A percentile compares a stretch with the other conserved stretches of the same genome.
These are phyloP conservation scores for Herpotrichia juniperi DNA, from an alignment of 2,329 filamentous ascomycete species.

Conservation along the genomic window DNA sequence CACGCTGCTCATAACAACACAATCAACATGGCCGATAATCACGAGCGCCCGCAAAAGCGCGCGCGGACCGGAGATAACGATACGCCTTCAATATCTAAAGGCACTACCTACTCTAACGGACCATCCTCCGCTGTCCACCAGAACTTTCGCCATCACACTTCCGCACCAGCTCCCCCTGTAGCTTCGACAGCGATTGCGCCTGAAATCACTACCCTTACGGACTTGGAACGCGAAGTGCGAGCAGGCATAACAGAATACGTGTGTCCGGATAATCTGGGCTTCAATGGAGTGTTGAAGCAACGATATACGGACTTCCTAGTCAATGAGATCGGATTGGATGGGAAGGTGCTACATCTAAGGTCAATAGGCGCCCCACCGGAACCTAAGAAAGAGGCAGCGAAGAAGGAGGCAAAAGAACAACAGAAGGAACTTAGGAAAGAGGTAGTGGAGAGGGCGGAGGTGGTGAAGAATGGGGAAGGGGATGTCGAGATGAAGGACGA, in stretches of 20 bases:
- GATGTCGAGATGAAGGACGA: conserved; percentile 30
- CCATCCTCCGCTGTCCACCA: conserved; percentile 5
- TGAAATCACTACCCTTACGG: conserved; percentile 24
- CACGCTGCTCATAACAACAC: too few relatives aligned
- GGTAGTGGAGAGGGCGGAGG: background rate
- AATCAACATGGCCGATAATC: background rate
- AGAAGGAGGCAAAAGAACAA: conserved; percentile 20
- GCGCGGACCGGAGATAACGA: too few relatives aligned
- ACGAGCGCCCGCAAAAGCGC: conserved; percentile 37
- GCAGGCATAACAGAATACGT: conserved; percentile 70
- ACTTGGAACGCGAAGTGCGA: conserved; percentile 49
- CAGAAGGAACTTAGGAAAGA: too few relatives aligned
- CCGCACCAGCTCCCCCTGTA: conserved; percentile 8
- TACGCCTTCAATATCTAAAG: too few relatives aligned
- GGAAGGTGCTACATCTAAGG: conserved; percentile 74
- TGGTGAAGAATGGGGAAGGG: conserved; percentile 15
- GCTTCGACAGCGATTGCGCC: conserved; percentile 15
- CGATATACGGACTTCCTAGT: conserved; percentile 91
- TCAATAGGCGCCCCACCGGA: conserved; percentile 41
- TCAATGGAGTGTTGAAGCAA: conserved; percentile 71
- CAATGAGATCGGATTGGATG: conserved; percentile 81
- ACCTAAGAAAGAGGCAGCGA: conserved; percentile 15
- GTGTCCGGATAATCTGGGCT: conserved; percentile 62
- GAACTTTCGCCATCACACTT: conserved; percentile 11
- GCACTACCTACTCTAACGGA: too few relatives aligned